Base-by-base conservation (phyloP, 495 filamentous ascomycete genomes). In the Eremomyces bilateralis region DNA sequence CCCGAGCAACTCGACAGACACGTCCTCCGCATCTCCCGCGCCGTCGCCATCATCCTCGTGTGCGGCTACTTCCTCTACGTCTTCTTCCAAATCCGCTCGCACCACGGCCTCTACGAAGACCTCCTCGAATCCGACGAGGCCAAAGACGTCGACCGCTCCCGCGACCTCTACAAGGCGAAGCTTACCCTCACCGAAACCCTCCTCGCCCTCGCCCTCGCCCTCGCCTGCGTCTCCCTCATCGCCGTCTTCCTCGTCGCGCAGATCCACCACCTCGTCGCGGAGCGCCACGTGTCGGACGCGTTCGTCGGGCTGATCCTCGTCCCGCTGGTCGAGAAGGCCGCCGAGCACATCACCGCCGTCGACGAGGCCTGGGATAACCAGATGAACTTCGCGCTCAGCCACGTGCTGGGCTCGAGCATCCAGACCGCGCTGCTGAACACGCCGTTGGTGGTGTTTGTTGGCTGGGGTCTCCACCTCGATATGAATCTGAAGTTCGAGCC, bases 341-440 rank as follows among this genome's bases (percentile, higher is more conserved):
- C 81, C 6, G 84, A 93, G 58, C 84, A 93, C 51, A 54, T 92
- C 24, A 91, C 77, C 0, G 79, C 83, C 10, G 56, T 94, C 29
- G 84, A 94, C 52, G 84, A 93, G 60, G 85, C 84, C 6, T 91
- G 73, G 64, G 79, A 81, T 50, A 67, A 76, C 52, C 72, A 65
- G 48, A 78, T 80, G 68, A 92, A 93, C 58, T 88, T 90, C 52
- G 84, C 85, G 0, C 67, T 95, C 4, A 73, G 79, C 30, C 81
- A 93, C 54, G 77, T 88, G 35, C 70, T 95, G 27, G 83, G 80
- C 13, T 71, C 80, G 10, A 80, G 76, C 3, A 75, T 93, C 31
- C 85, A 93, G 49, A 95, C 85, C 0, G 81, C 83, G 8, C 64
- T 93, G 24, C 63, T 95, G 44, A 92, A 92, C 46, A 77, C 75